Conservation (phyloP, 2,329 filamentous ascomycete species). For the Ophiostoma montium region DNA sequence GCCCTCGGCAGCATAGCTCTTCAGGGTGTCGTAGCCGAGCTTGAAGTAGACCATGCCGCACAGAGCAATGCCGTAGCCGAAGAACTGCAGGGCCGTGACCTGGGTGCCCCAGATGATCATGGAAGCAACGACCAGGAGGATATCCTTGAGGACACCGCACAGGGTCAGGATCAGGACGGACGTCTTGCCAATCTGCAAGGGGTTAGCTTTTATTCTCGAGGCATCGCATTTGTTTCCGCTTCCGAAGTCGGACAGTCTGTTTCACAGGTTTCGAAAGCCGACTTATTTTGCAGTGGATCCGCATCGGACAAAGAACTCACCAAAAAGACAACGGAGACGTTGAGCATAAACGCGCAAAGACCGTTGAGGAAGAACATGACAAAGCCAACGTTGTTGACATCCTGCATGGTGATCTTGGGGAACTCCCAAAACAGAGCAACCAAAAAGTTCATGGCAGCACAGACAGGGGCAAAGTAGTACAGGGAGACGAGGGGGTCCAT, state of each 20-base stretch:
- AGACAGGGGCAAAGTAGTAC: slow-evolving; percentile 81
- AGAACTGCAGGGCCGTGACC: slow-evolving; percentile 62
- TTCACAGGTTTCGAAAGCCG: background rate
- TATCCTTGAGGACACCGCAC: slow-evolving; percentile 78
- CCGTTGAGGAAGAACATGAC: slow-evolving; percentile 64
- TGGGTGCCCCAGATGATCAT: slow-evolving; percentile 72
- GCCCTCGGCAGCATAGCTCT: slow-evolving; percentile 59
- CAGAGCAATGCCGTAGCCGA: slow-evolving; percentile 71
- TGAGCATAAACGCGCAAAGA: slow-evolving; percentile 64
- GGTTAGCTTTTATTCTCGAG: background rate
- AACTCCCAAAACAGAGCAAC: slow-evolving; percentile 63
- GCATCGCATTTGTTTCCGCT: background rate
- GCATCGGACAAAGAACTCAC: slow-evolving; percentile 33
- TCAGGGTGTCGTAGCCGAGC: slow-evolving; percentile 70
- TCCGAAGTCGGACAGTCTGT: background rate
- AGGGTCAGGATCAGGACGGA: slow-evolving; percentile 76
- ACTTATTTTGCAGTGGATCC: background rate
- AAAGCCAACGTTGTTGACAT: slow-evolving; percentile 60
- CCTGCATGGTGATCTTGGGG: slow-evolving; percentile 51
- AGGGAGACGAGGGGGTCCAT: slow-evolving; percentile 83
- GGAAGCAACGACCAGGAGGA: slow-evolving; percentile 64
- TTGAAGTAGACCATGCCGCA: slow-evolving; percentile 75
- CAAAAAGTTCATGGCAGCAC: slow-evolving; percentile 65
- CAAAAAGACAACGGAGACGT: slow-evolving; percentile 75
- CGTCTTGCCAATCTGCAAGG: slow-evolving; percentile 64